A percentile compares a stretch with the other conserved stretches of the same genome.
Conservation (phyloP, 1,139 yeast species). For the Suhomyces bribrorum region DNA sequence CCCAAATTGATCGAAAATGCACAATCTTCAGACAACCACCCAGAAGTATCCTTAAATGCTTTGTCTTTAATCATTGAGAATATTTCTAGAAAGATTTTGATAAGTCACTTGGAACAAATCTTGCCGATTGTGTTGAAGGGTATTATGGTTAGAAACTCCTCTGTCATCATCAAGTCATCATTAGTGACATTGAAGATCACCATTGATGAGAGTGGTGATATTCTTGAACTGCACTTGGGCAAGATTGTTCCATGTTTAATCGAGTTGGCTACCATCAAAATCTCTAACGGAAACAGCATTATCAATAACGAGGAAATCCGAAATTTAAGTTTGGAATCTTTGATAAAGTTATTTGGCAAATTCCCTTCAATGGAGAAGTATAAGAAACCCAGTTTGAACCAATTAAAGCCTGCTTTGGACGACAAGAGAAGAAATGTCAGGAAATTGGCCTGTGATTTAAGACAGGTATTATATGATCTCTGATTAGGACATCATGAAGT, state of each 20-base stretch:
- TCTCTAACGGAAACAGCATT: slow-evolving; percentile 22
- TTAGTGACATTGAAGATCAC: slow-evolving; percentile 56
- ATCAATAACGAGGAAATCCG: slow-evolving; percentile 46
- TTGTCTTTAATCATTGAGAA: slow-evolving; percentile 67
- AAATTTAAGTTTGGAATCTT: slow-evolving; percentile 54
- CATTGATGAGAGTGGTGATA: slow-evolving; percentile 49
- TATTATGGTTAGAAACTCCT: slow-evolving; percentile 45
- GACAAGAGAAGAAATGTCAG: slow-evolving; percentile 77
- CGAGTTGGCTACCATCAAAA: slow-evolving; percentile 29
- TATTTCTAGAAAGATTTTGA: slow-evolving; percentile 60
- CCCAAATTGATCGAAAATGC: slow-evolving; percentile 49
- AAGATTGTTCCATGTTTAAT: slow-evolving; percentile 59
- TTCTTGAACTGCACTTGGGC: slow-evolving; percentile 54
- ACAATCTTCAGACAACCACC: slow-evolving; percentile 18
- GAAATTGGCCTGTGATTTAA: slow-evolving; percentile 70
- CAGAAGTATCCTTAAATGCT: slow-evolving; percentile 56
- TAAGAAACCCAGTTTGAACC: slow-evolving; percentile 49
- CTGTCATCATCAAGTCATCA: slow-evolving; percentile 57
- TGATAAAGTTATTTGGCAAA: slow-evolving; percentile 47
- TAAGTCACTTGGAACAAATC: slow-evolving; percentile 60
- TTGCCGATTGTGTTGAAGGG: slow-evolving; percentile 75
- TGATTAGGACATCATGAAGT: too few species aligned
- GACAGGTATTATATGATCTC: slow-evolving; percentile 71
- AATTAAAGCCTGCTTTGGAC: slow-evolving; percentile 58
- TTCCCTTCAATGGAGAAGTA: slow-evolving; percentile 52